Evolutionary conservation across 73 alveolate genomes (phyloP).

Genomic region (Symbiodinium pilosum): DNA sequence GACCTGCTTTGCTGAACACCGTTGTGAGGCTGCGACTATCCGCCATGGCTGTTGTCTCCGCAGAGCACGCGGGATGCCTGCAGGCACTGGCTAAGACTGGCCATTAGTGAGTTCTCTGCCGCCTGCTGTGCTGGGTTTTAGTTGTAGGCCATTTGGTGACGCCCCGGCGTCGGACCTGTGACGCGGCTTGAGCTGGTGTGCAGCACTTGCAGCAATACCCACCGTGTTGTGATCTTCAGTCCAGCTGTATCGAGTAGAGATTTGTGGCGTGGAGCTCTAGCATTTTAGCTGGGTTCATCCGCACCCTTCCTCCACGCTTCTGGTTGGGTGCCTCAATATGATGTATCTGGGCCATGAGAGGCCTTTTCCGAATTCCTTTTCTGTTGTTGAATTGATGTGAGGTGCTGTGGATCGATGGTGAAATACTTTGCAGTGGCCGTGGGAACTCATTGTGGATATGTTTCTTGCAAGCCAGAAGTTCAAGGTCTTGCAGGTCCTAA

Average conservation of each 20-base stretch:
- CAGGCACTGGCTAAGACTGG: too few species aligned
- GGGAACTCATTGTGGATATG: slow-evolving; percentile 78
- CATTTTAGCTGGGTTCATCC: too few species aligned
- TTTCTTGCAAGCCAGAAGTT: not conserved
- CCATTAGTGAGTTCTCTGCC: too few species aligned
- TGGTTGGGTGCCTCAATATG: too few species aligned
- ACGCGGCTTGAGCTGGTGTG: not conserved
- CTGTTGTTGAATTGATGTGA: too few species aligned
- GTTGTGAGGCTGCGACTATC: slow-evolving; percentile 37
- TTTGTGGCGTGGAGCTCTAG: too few species aligned
- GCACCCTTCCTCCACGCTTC: too few species aligned
- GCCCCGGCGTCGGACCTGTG: not conserved
- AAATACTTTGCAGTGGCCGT: slow-evolving; percentile 66
- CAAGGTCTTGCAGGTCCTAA: not conserved
- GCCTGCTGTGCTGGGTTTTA: too few species aligned
- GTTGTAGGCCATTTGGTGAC: slow-evolving; percentile 9
- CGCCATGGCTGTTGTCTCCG: slow-evolving; percentile 83
- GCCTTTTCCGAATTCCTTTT: too few species aligned
- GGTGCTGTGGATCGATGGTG: slow-evolving; percentile 91
- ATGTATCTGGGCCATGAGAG: too few species aligned
- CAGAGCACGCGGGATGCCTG: slow-evolving; percentile 51
- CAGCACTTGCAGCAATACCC: not conserved
- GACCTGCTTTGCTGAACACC: not conserved
- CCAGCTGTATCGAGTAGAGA: too few species aligned
- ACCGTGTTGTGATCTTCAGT: too few species aligned